Percentiles rank a stretch among this genome's conserved stretches.
Evolutionary conservation across 1,284 basidiomycete species (phyloP).

Genomic region (Meira nashicola): DNA sequence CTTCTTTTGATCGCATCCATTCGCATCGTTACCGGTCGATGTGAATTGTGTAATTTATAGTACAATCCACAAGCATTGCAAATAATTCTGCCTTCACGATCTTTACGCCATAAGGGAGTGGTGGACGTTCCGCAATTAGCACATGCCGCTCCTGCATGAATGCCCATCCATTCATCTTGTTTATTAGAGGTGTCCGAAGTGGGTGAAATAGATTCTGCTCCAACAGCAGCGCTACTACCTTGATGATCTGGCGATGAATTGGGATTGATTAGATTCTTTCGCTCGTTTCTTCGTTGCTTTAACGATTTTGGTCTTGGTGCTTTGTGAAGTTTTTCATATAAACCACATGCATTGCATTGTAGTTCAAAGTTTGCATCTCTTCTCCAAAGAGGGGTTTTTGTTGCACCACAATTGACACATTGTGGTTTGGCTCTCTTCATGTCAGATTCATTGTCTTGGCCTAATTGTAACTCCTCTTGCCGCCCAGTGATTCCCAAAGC

Average conservation of each 20-base stretch:
- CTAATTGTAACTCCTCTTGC: neutral
- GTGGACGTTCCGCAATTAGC: constrained; percentile 49
- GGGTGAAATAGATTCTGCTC: neutral
- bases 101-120: constrained; percentile 49
- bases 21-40: constrained; percentile 42
- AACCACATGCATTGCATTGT: constrained; percentile 49
- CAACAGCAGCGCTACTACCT: neutral
- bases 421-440: constrained; percentile 15
- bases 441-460: neutral
- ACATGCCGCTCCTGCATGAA: constrained; percentile 27
- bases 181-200: neutral
- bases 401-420: constrained; percentile 49
- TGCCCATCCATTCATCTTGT: constrained; percentile 12
- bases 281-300: constrained; percentile 32
- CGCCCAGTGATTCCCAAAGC: neutral
- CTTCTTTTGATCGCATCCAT: constrained; percentile 49
- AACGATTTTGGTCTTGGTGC: constrained; percentile 39
- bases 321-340: constrained; percentile 50
- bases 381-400: constrained; percentile 46
- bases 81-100: constrained; percentile 38
- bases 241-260: constrained; percentile 14
- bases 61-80: constrained; percentile 49
- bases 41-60: constrained; percentile 42
- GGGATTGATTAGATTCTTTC: constrained; percentile 15
- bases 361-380: constrained; percentile 40